These are phyloP conservation scores for Rhodotorula sp. DNA, from an alignment of 1,284 basidiomycete genomes.

Conservation along the genomic window DNA sequence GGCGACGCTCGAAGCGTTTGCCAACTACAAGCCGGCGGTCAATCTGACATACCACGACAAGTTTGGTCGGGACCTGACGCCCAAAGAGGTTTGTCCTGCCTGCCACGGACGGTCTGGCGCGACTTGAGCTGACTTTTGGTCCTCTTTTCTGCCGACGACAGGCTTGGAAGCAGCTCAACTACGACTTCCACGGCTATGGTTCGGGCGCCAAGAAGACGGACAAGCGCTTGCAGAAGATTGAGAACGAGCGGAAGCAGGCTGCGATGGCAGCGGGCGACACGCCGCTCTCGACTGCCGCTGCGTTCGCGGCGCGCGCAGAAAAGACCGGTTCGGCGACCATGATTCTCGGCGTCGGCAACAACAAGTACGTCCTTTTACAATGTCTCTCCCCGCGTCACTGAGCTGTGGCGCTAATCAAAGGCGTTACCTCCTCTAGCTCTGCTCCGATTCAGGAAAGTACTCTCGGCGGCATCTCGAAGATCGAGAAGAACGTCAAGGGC, in stretches of 20 bases:
- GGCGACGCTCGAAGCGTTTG: constrained; percentile 77
- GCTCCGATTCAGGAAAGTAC: constrained; percentile 34
- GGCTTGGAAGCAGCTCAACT: constrained; percentile 91
- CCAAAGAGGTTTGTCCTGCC: constrained; percentile 65
- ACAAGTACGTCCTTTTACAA: constrained; percentile 60
- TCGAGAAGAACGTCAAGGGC: constrained; percentile 27
- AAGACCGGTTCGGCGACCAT: constrained; percentile 92
- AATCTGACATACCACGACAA: constrained; percentile 97
- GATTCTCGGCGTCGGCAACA: constrained; percentile 86
- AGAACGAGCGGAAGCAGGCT: constrained; percentile 84
- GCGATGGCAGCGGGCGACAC: constrained; percentile 92
- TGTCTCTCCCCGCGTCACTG: background rate
- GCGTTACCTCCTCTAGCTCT: constrained; percentile 9
- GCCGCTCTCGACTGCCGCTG: constrained; percentile 83
- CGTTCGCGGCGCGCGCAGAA: constrained; percentile 85
- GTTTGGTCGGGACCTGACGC: constrained; percentile 81
- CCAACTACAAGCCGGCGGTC: constrained; percentile 93
- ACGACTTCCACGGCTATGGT: constrained; percentile 95
- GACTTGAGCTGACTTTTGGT: background rate
- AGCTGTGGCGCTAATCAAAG: background rate
- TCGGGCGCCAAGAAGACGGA: constrained; percentile 92
- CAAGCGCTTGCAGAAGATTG: constrained; percentile 88
- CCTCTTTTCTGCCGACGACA: background rate
- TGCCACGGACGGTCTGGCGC: background rate
- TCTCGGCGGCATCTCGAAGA: constrained; percentile 17